Evolutionary conservation across 352 stramenopile genomes (phyloP).

Genomic region (Aphanomyces cochlioides): DNA sequence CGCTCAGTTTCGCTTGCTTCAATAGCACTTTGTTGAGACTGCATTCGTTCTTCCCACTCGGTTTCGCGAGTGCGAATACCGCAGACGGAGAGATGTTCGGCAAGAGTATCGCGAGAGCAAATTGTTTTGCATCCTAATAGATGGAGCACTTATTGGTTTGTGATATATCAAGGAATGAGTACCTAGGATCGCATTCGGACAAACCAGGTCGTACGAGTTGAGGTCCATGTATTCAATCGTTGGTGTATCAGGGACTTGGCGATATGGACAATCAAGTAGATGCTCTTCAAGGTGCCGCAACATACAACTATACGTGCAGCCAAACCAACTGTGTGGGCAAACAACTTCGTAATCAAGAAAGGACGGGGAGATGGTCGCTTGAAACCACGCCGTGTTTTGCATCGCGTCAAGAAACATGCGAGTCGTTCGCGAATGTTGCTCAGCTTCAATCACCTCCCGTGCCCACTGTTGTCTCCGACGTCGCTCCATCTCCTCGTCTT

Average conservation of each 20-base stretch:
- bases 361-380: slow-evolving; percentile 75
- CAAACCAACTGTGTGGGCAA: slow-evolving; percentile 82
- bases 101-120: slow-evolving; percentile 65
- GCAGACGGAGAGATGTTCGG: slow-evolving; percentile 57
- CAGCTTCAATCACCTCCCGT: slow-evolving; percentile 73
- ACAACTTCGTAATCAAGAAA: slow-evolving; percentile 81
- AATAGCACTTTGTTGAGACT: slow-evolving; percentile 62
- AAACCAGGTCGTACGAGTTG: slow-evolving; percentile 80
- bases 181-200: slow-evolving; percentile 66
- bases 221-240: slow-evolving; percentile 71
- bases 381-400: slow-evolving; percentile 88
- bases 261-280: slow-evolving; percentile 59
- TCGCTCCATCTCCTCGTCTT: slow-evolving; percentile 71
- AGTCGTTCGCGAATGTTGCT: slow-evolving; percentile 74
- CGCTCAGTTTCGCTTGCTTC: slow-evolving; percentile 71
- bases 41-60: slow-evolving; percentile 69
- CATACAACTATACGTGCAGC: slow-evolving; percentile 84
- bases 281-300: slow-evolving; percentile 70
- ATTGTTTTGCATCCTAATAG: slow-evolving; percentile 61
- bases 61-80: slow-evolving; percentile 71
- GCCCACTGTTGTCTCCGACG: slow-evolving; percentile 62
- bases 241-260: slow-evolving; percentile 71
- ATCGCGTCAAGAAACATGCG: slow-evolving; percentile 85
- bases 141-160: background rate
- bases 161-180: background rate